phyloP scores from a whole-genome alignment of 108 stramenopile species.

The Skeletonema grethae region DNA sequence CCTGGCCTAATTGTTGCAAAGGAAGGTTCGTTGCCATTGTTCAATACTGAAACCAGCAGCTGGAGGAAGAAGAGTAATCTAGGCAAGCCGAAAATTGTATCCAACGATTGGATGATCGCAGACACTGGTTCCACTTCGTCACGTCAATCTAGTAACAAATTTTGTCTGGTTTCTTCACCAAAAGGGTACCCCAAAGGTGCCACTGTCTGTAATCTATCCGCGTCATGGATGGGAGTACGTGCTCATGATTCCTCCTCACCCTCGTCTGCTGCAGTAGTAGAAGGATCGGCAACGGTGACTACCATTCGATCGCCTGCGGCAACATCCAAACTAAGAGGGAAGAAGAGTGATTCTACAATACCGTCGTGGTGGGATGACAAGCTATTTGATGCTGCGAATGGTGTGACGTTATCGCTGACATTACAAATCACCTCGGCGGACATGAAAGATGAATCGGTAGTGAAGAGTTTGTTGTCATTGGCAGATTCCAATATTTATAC shows the following conservation, averaged over 20 bases:
- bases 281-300: constrained; percentile 21
- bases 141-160: constrained; percentile 23
- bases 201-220: constrained; percentile 26
- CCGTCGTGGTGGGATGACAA: constrained; percentile 53
- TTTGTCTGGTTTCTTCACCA: constrained; percentile 31
- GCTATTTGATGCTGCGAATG: constrained; percentile 49
- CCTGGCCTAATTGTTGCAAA: constrained; percentile 59
- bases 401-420: constrained; percentile 79
- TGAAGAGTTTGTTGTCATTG: constrained; percentile 50
- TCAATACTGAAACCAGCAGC: constrained; percentile 7
- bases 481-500: constrained; percentile 66
- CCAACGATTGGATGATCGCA: constrained; percentile 19
- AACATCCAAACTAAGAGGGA: constrained; percentile 28
- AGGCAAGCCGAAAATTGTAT: constrained; percentile 11
- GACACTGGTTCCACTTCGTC: constrained; percentile 42
- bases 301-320: constrained; percentile 38
- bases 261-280: background rate
- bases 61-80: constrained; percentile 19
- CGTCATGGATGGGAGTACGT: constrained; percentile 32
- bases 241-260: background rate
- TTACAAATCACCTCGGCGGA: constrained; percentile 66
- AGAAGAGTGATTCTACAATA: constrained; percentile 14
- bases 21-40: constrained; percentile 75
- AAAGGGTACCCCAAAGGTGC: constrained; percentile 38
- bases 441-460: constrained; percentile 42